These are phyloP conservation scores for Sporisorium reilianum DNA, from an alignment of 1,284 basidiomycete species.

Conservation along the genomic window DNA sequence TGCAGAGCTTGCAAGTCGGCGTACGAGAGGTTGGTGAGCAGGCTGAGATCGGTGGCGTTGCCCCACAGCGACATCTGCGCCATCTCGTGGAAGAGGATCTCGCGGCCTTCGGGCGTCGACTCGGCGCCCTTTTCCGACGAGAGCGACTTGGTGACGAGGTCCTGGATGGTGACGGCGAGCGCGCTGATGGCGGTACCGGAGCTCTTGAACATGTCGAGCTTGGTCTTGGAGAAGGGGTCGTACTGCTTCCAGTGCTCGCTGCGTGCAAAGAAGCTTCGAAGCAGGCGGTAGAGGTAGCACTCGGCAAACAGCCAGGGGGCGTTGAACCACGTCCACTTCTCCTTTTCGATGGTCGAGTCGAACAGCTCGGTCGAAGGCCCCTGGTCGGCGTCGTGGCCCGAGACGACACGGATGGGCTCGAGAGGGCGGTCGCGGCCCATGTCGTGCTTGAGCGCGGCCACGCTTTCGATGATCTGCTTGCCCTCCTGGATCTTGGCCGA, in stretches of 20 bases:
- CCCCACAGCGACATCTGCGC: constrained; percentile 84
- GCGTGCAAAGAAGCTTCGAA: constrained; percentile 80
- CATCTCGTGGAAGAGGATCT: constrained; percentile 83
- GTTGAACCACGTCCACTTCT: constrained; percentile 84
- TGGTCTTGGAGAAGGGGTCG: constrained; percentile 87
- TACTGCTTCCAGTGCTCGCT: constrained; percentile 80
- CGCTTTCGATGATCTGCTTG: constrained; percentile 81
- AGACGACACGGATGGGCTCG: constrained; percentile 70
- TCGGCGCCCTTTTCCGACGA: constrained; percentile 35
- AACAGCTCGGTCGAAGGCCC: constrained; percentile 73
- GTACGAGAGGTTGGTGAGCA: constrained; percentile 82
- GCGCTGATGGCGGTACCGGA: constrained; percentile 81
- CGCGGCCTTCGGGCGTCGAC: constrained; percentile 46
- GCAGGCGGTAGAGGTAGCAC: constrained; percentile 82
- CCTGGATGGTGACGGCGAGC: constrained; percentile 61
- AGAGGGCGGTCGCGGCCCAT: constrained; percentile 85
- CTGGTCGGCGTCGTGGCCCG: constrained; percentile 73
- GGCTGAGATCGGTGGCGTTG: constrained; percentile 77
- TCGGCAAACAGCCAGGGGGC: constrained; percentile 92
- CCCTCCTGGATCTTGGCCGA: constrained; percentile 75
- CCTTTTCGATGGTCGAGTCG: constrained; percentile 47
- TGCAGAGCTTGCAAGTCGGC: constrained; percentile 86
- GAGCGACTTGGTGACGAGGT: constrained; percentile 52
- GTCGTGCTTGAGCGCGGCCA: constrained; percentile 87
- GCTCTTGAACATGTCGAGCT: constrained; percentile 84